Conservation (phyloP, 345 rosid genomes). For the Eucalyptus globulus region DNA sequence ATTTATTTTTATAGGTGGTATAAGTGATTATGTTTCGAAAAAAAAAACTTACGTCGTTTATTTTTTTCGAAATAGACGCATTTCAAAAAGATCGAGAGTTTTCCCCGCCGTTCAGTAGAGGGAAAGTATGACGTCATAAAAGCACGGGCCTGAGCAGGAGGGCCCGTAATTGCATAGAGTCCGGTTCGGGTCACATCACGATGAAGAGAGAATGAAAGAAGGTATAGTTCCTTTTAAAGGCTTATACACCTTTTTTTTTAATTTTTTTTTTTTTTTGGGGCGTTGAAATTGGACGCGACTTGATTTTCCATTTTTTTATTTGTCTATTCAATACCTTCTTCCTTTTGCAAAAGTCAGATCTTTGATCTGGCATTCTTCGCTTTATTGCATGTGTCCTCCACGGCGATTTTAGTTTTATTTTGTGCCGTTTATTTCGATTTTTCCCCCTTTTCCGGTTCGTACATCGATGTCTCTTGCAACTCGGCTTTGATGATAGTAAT, state of each 20-base stretch:
- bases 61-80: not conserved
- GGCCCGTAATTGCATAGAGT: not conserved
- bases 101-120: not conserved
- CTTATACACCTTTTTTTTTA: not conserved
- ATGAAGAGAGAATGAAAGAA: not conserved
- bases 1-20: not conserved
- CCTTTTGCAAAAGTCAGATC: not conserved
- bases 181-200: not conserved
- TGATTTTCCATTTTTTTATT: not conserved
- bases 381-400: not conserved
- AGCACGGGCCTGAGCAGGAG: not conserved
- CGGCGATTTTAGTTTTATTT: not conserved
- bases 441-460: too few relatives aligned
- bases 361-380: not conserved
- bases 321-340: not conserved
- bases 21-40: too few relatives aligned
- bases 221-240: not conserved
- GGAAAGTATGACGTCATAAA: not conserved
- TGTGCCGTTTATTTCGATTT: not conserved
- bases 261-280: not conserved
- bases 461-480: not conserved
- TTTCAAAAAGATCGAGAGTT: not conserved
- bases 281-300: not conserved
- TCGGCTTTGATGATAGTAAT: not conserved
- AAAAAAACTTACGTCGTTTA: too few relatives aligned